These are phyloP conservation scores for Entomortierella chlamydospora DNA, from an alignment of 192 early-diverging fungal genomes.

Conservation along the genomic window DNA sequence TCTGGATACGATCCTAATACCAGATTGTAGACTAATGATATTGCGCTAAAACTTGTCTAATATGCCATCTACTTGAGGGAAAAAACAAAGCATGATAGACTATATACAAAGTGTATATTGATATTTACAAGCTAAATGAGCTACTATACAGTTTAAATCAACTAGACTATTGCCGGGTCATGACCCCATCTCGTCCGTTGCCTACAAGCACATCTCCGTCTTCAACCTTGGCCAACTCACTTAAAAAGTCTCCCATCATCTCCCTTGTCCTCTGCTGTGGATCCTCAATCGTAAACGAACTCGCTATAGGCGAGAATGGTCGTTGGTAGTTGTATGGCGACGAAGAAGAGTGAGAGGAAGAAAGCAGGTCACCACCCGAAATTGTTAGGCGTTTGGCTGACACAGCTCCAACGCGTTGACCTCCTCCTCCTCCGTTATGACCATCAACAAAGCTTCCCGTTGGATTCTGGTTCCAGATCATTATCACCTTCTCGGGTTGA, in stretches of 20 bases:
- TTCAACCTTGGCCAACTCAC: constrained; percentile 37
- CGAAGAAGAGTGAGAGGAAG: neutral
- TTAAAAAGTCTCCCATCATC: constrained; percentile 47
- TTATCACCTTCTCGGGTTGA: constrained; percentile 26
- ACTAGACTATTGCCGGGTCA: constrained; percentile 18
- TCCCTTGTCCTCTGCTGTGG: constrained; percentile 3
- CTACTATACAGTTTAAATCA: neutral
- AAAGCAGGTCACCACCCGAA: constrained; percentile 2
- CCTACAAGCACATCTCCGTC: constrained; percentile 43
- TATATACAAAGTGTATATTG: too few species aligned
- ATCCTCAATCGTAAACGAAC: constrained; percentile 15
- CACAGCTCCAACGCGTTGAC: neutral
- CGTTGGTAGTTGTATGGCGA: neutral
- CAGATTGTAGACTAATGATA: too few species aligned
- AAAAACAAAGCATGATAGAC: too few species aligned
- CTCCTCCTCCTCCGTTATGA: neutral
- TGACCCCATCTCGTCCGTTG: constrained; percentile 24
- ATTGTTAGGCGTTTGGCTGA: neutral
- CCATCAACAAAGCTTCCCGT: neutral
- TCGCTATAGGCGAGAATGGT: neutral
- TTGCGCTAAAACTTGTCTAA: too few species aligned
- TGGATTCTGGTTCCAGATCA: constrained; percentile 5
- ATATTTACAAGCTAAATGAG: neutral
- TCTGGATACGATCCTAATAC: too few species aligned
- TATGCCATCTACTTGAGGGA: too few species aligned